phyloP scores from a whole-genome alignment of 108 stramenopile genomes.

The Cyclotella kingstonii region DNA sequence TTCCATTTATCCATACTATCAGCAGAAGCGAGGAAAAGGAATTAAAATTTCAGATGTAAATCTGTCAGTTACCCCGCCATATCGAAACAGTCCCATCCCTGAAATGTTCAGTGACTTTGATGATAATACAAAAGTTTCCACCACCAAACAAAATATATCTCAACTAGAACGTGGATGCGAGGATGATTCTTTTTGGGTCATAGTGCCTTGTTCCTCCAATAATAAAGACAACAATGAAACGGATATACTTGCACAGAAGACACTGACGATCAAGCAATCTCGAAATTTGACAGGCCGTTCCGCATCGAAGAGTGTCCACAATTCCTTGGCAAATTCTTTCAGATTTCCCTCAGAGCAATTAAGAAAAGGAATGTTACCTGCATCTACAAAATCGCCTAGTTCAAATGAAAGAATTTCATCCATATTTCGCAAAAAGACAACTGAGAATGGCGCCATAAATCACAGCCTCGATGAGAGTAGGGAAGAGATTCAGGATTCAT shows the following conservation, averaged over 20 bases:
- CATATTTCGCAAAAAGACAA: constrained; percentile 3
- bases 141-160: too few relatives aligned
- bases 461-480: neutral
- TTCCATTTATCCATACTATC: too few relatives aligned
- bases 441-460: neutral
- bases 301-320: constrained; percentile 5
- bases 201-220: too few relatives aligned
- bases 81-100: too few relatives aligned
- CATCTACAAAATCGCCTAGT: neutral
- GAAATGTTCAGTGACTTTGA: too few relatives aligned
- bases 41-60: too few relatives aligned
- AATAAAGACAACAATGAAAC: too few relatives aligned
- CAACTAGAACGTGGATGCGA: too few relatives aligned
- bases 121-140: too few relatives aligned
- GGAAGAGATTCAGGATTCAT: constrained; percentile 9
- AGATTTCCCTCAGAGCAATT: neutral
- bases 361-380: neutral
- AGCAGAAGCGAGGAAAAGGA: too few relatives aligned
- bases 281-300: neutral
- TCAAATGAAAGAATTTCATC: neutral
- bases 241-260: neutral
- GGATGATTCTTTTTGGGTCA: too few relatives aligned
- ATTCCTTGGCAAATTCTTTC: neutral
- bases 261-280: neutral
- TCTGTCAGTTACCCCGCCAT: too few relatives aligned